phyloP scores from a whole-genome alignment of 768 basidiomycete genomes.

The Pisolithus microcarpus region DNA sequence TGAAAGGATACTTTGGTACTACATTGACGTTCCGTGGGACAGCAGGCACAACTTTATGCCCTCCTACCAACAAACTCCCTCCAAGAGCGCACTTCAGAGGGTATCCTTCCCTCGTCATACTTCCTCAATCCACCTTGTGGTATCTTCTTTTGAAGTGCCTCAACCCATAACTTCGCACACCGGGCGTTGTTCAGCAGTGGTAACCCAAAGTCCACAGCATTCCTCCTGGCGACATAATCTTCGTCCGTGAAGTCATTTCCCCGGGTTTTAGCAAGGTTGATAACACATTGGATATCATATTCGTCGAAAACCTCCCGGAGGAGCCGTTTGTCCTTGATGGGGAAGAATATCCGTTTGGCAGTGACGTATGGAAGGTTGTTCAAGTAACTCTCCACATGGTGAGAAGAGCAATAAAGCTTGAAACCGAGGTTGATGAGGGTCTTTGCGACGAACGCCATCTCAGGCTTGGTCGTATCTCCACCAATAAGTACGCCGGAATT shows the following conservation, averaged over 20 bases:
- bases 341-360: slow-evolving; percentile 92
- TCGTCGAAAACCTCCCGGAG: slow-evolving; percentile 90
- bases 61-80: slow-evolving; percentile 75
- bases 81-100: slow-evolving; percentile 90
- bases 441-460: slow-evolving; percentile 80
- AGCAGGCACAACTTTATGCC: slow-evolving; percentile 34
- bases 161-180: slow-evolving; percentile 85
- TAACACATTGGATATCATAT: slow-evolving; percentile 88
- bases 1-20: no score
- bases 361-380: slow-evolving; percentile 70
- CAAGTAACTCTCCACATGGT: slow-evolving; percentile 71
- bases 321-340: slow-evolving; percentile 92
- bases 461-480: slow-evolving; percentile 81
- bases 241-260: slow-evolving; percentile 77
- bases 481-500: slow-evolving; percentile 88
- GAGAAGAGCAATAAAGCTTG: slow-evolving; percentile 88
- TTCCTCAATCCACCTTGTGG: slow-evolving; percentile 67
- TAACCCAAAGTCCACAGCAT: slow-evolving; percentile 93
- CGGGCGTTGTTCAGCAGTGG: slow-evolving; percentile 86
- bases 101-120: slow-evolving; percentile 84
- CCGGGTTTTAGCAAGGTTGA: slow-evolving; percentile 82
- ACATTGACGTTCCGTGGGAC: no score
- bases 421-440: slow-evolving; percentile 81
- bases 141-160: slow-evolving; percentile 78
- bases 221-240: slow-evolving; percentile 95